Evolutionary conservation across 331 rosid genomes (phyloP).

Genomic region (Pyracantha coccinea): DNA sequence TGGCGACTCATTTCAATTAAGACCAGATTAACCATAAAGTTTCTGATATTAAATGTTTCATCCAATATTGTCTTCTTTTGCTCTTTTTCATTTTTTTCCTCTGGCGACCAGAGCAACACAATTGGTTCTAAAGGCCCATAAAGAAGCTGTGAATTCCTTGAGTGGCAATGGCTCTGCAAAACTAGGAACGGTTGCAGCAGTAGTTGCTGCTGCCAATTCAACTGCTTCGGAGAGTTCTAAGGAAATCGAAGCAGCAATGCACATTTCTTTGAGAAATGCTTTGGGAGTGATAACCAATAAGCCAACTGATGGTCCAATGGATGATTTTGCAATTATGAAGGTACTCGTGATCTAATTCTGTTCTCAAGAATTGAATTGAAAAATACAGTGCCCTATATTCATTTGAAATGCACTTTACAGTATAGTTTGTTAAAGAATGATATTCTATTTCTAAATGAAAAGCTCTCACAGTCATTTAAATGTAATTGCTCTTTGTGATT

Average conservation of each 20-base stretch:
- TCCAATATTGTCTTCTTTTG: conserved; percentile 15
- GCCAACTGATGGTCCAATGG: conserved; percentile 84
- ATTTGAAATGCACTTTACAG: conserved; percentile 3
- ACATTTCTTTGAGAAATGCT: conserved; percentile 87
- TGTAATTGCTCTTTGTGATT: conserved; percentile 6
- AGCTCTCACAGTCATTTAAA: not conserved
- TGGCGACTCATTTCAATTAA: not conserved
- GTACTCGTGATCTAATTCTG: conserved; percentile 23
- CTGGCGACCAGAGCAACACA: conserved; percentile 70
- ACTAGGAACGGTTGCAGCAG: conserved; percentile 94
- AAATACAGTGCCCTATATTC: not conserved
- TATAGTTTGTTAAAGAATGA: not conserved
- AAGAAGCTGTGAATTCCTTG: conserved; percentile 94
- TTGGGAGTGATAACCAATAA: conserved; percentile 72
- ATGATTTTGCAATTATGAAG: conserved; percentile 93
- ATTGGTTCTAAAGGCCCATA: conserved; percentile 93
- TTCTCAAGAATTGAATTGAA: not conserved
- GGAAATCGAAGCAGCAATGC: conserved; percentile 98
- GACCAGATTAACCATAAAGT: not conserved
- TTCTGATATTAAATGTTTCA: not conserved
- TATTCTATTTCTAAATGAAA: not conserved
- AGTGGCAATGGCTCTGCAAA: conserved; percentile 91
- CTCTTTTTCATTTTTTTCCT: not conserved
- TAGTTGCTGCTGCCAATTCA: conserved; percentile 96
- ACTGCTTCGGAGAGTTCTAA: conserved; percentile 88